Evolutionary conservation across 495 filamentous ascomycete species (phyloP).

Genomic region (Haplographium delicatum): DNA sequence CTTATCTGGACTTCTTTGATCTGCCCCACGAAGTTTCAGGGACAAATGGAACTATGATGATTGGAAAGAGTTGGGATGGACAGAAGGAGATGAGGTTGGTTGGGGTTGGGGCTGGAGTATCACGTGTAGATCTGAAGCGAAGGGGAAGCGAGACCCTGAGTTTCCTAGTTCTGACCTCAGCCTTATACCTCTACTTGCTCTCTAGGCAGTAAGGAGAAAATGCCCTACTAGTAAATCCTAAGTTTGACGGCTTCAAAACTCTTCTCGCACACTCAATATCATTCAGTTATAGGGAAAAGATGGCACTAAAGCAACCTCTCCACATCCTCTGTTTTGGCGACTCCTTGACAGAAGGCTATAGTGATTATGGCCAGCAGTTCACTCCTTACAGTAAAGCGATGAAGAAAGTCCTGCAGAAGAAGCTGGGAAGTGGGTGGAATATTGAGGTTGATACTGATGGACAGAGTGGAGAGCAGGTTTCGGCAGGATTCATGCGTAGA

Average conservation of each 20-base stretch:
- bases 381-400: constrained; percentile 44
- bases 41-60: background rate
- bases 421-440: background rate
- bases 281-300: no score
- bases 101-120: background rate
- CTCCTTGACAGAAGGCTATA: constrained; percentile 55
- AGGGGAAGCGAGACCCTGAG: no score
- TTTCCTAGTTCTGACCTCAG: no score
- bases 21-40: background rate
- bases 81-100: background rate
- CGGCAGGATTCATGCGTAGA: constrained; percentile 3
- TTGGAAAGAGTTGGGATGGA: background rate
- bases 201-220: no score
- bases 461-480: constrained; percentile 17
- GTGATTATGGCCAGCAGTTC: constrained; percentile 34
- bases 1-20: background rate
- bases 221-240: no score
- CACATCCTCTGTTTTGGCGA: constrained; percentile 61
- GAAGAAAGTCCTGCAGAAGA: background rate
- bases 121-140: no score
- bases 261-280: no score
- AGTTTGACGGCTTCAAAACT: no score
- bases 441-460: constrained; percentile 13
- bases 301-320: constrained; percentile 13
- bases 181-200: no score